phyloP scores from a whole-genome alignment of 2,329 filamentous ascomycete species.

The Dothistroma pini region DNA sequence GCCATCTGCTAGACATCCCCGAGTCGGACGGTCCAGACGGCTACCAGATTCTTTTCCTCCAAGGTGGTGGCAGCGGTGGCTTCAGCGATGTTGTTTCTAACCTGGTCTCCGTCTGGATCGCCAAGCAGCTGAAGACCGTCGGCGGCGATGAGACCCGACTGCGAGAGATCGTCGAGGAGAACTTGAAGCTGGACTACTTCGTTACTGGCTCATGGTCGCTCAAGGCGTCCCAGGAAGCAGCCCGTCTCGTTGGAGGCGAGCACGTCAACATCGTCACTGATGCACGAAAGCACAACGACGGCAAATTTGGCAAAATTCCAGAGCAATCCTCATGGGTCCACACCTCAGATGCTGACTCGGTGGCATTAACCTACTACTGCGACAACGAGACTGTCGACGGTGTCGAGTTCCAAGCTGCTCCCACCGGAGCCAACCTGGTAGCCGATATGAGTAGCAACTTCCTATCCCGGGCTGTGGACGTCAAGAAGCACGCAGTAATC shows the following conservation, averaged over 20 bases:
- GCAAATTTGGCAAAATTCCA: slow-evolving; percentile 84
- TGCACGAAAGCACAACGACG: slow-evolving; percentile 51
- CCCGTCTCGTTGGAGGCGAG: slow-evolving; percentile 70
- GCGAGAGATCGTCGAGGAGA: slow-evolving; percentile 59
- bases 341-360: slow-evolving; percentile 57
- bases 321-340: slow-evolving; percentile 73
- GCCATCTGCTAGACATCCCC: slow-evolving; percentile 73
- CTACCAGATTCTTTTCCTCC: slow-evolving; percentile 87
- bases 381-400: slow-evolving; percentile 94
- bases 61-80: slow-evolving; percentile 79
- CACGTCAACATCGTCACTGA: slow-evolving; percentile 78
- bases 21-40: slow-evolving; percentile 72
- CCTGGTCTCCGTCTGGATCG: slow-evolving; percentile 75
- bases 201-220: slow-evolving; percentile 88
- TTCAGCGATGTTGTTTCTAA: slow-evolving; percentile 85
- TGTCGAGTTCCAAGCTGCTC: slow-evolving; percentile 78
- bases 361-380: slow-evolving; percentile 78
- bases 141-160: slow-evolving; percentile 57
- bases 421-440: slow-evolving; percentile 68
- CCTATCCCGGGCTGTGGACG: slow-evolving; percentile 71
- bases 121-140: slow-evolving; percentile 48
- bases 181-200: slow-evolving; percentile 82
- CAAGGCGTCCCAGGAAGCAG: slow-evolving; percentile 82
- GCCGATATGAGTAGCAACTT: slow-evolving; percentile 97
- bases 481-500: slow-evolving; percentile 75